Conservation (phyloP, 2,329 filamentous ascomycete species). For the Arthrobotrys sinensis region DNA sequence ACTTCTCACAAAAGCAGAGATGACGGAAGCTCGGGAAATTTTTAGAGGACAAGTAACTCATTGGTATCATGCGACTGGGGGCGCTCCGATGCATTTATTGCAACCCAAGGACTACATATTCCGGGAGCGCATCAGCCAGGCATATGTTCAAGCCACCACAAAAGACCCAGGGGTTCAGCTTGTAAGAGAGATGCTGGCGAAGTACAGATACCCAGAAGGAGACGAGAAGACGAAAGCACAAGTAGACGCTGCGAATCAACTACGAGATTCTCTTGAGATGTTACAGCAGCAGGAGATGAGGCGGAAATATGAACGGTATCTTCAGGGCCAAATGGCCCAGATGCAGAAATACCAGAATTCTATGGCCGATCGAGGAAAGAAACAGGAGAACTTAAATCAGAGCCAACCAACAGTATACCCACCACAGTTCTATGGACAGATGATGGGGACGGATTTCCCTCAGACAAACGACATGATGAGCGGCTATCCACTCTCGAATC, state of each 20-base stretch:
- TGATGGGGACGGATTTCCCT: background rate
- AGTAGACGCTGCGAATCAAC: conserved; percentile 8
- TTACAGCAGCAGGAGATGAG: background rate
- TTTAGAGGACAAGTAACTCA: background rate
- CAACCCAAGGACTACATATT: conserved; percentile 1
- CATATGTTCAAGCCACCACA: background rate
- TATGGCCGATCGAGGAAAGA: background rate
- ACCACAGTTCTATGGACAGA: background rate
- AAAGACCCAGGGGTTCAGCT: background rate
- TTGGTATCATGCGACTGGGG: background rate
- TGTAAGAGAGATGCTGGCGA: background rate
- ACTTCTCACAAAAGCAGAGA: background rate
- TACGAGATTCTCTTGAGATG: background rate
- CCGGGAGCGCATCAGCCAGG: background rate
- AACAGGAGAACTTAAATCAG: background rate
- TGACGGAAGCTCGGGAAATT: background rate
- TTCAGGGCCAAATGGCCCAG: background rate
- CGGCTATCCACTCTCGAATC: background rate
- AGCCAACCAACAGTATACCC: background rate
- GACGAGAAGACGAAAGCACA: background rate
- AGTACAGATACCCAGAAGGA: background rate
- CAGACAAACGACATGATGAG: background rate
- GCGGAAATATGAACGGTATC: background rate
- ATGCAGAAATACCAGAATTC: background rate
- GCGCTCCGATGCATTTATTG: background rate